Evolutionary conservation across 2,329 filamentous ascomycete genomes (phyloP), one percentile per base, ranked within the genome.

Genomic region (Beauveria asiatica): DNA sequence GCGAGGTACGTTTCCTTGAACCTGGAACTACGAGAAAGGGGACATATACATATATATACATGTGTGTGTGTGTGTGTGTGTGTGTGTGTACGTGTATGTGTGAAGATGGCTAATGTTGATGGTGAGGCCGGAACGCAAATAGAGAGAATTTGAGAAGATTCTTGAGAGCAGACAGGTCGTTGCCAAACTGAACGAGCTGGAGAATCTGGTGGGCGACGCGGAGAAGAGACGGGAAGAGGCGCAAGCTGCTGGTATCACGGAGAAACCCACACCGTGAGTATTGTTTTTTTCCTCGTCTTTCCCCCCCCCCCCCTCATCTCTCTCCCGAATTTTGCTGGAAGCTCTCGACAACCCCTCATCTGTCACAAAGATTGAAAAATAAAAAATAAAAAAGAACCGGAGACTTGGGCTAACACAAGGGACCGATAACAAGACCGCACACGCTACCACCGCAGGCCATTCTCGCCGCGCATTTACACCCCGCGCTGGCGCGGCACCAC

Each of bases 71-170:
- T 42, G 16, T 42, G 17, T n/a, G 39, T 39, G 17, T n/a, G 39
- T 39, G 10, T 42, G 7, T 42, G 39, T 42, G 16, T 42, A 2
- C 1, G 39, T 42, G 17, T 42, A 1, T 41, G 16, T n/a, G 17
- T n/a, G 39, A 23, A 7, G 17, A 37, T 27, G 7, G 50, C 52
- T 45, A 37, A 55, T 13, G 13, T 17, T 23, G 11, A 9, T 23
- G 23, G 42, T 37, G 19, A 17, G 6, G 11, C 37, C 39, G 23
- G 41, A 49, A 33, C 10, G 30, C 30, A 33, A 33, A 44, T 63
- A 81, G 75, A 77, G 76, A 67, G 83, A 86, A 69, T 87, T 87
- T 68, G 78, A 80, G 21, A 74, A 72, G 19, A 82, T 86, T 60
- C 68, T 85, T 61, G 66, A 73, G 19, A 73, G 75, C 61, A 72